Evolutionary conservation across 2,329 filamentous ascomycete genomes (phyloP).

Genomic region (Elsinoe batatas): DNA sequence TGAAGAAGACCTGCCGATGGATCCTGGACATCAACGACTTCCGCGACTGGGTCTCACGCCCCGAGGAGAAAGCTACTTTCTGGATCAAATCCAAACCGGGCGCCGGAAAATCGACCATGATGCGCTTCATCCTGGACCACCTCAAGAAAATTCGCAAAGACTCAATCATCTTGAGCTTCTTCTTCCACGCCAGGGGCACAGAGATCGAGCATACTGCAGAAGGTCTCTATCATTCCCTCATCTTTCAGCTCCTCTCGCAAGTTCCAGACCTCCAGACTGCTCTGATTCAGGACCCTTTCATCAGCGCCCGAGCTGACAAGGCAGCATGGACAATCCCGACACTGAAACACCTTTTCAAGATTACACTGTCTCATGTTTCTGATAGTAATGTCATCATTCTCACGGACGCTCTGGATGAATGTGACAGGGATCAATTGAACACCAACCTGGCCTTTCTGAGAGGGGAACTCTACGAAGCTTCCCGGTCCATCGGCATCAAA

Average conservation of each 20-base stretch:
- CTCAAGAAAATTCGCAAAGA: constrained; percentile 11
- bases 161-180: background rate
- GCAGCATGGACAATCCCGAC: constrained; percentile 13
- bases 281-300: constrained; percentile 16
- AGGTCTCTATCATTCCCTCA: constrained; percentile 5
- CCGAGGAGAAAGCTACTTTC: background rate
- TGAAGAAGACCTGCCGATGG: background rate
- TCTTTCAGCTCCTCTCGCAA: background rate
- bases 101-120: constrained; percentile 16
- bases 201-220: background rate
- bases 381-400: constrained; percentile 15
- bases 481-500: too few relatives aligned
- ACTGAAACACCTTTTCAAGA: constrained; percentile 24
- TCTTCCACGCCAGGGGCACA: constrained; percentile 9
- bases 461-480: too few relatives aligned
- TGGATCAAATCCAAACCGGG: constrained; percentile 18
- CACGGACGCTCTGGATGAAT: constrained; percentile 42
- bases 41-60: background rate
- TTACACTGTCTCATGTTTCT: constrained; percentile 22
- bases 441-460: too few relatives aligned
- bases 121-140: constrained; percentile 13
- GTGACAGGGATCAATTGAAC: constrained; percentile 15
- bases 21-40: background rate
- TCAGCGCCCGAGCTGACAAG: constrained; percentile 12
- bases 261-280: constrained; percentile 13